These are phyloP conservation scores for Tuctoria greenei DNA, from an alignment of 176 grass and related monocot genomes.

Conservation along the genomic window DNA sequence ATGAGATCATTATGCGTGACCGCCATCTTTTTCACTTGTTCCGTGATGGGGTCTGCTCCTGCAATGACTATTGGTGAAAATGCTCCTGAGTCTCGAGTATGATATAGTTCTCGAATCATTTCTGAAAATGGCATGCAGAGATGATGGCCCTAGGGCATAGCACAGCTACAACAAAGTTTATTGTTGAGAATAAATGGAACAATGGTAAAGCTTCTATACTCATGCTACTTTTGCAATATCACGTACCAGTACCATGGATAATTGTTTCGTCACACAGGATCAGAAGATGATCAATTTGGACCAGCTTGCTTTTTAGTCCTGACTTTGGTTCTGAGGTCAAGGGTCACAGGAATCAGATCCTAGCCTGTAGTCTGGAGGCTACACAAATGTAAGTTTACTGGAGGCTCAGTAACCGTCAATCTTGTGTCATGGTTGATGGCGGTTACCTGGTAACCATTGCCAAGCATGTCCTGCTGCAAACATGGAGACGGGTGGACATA, in stretches of 20 bases:
- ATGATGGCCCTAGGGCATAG: not conserved
- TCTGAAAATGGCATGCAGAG: not conserved
- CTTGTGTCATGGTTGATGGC: not conserved
- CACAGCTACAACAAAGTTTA: not conserved
- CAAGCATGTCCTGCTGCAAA: not conserved
- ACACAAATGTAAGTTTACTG: not conserved
- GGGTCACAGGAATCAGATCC: not conserved
- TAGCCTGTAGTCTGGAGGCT: not conserved
- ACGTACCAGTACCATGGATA: not conserved
- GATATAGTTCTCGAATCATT: not conserved
- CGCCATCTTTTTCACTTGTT: constrained; percentile 42
- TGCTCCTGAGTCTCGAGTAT: not conserved
- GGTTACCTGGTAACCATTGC: not conserved
- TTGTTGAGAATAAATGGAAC: not conserved
- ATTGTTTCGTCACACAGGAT: not conserved
- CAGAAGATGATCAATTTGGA: too few species aligned
- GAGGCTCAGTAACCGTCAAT: not conserved
- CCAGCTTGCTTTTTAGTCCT: not conserved
- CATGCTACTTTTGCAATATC: not conserved
- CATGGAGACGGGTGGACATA: not conserved
- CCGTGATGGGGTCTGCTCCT: constrained; percentile 38
- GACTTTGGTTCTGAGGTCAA: not conserved
- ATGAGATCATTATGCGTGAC: constrained; percentile 40
- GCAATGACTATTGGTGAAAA: constrained; percentile 47
- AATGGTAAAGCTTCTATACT: constrained; percentile 4